Evolutionary conservation across 768 basidiomycete species (phyloP).

Genomic region (Tulasnella sp.): DNA sequence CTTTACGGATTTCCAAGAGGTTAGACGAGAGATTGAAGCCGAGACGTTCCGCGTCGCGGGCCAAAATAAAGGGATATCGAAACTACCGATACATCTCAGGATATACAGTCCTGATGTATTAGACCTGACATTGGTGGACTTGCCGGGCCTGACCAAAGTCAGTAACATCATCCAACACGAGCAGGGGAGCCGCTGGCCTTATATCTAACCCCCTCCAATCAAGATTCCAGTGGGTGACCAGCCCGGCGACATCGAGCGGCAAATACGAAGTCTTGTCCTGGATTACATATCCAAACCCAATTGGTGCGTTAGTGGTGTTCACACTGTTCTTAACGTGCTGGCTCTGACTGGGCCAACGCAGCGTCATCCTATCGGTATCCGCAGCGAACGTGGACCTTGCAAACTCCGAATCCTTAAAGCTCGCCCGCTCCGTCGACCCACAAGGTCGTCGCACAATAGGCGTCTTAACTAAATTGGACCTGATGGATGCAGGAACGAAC

Average conservation of each 20-base stretch:
- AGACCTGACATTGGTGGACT: slow-evolving; percentile 90
- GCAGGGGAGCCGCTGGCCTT: not conserved
- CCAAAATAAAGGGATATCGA: slow-evolving; percentile 97
- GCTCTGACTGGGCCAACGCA: slow-evolving; percentile 24
- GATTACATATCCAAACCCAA: slow-evolving; percentile 97
- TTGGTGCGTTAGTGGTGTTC: slow-evolving; percentile 39
- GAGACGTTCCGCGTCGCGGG: slow-evolving; percentile 97
- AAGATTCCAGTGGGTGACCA: slow-evolving; percentile 93
- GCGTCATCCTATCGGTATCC: slow-evolving; percentile 94
- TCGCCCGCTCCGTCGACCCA: slow-evolving; percentile 90
- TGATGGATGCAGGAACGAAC: slow-evolving; percentile 99
- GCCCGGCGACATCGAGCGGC: slow-evolving; percentile 93
- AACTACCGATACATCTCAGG: slow-evolving; percentile 86
- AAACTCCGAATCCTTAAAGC: slow-evolving; percentile 94
- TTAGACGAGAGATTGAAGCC: slow-evolving; percentile 92
- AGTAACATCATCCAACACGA: slow-evolving; percentile 24
- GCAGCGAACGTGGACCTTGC: slow-evolving; percentile 97
- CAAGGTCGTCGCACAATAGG: slow-evolving; percentile 95
- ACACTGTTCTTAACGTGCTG: not conserved
- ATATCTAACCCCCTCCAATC: too few species aligned
- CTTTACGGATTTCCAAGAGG: slow-evolving; percentile 92
- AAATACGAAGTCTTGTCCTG: slow-evolving; percentile 86
- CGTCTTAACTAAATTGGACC: slow-evolving; percentile 90
- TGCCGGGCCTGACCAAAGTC: slow-evolving; percentile 94
- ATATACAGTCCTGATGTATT: slow-evolving; percentile 94